These are phyloP conservation scores for Mentha longifolia DNA, from an alignment of 257 asterid genomes.

Conservation along the genomic window DNA sequence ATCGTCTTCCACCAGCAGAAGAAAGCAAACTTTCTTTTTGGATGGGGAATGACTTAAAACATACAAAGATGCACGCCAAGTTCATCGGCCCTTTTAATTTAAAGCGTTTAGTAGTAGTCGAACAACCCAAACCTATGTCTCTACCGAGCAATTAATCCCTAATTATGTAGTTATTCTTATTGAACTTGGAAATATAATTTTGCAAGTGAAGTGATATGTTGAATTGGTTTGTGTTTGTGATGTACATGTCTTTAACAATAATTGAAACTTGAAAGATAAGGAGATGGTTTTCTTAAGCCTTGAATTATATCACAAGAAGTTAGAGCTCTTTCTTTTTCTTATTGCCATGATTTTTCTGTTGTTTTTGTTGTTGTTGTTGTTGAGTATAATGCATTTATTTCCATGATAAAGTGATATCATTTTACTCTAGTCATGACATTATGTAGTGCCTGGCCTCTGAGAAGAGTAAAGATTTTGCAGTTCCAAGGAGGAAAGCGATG, in stretches of 20 bases:
- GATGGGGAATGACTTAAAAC: neutral
- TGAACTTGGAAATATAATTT: neutral
- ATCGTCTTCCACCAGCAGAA: neutral
- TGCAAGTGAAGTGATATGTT: neutral
- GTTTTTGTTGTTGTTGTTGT: no score
- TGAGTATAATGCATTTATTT: neutral
- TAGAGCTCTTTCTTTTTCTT: neutral
- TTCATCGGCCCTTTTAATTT: neutral
- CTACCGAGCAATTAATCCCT: neutral
- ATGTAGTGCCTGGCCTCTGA: slow-evolving; percentile 48
- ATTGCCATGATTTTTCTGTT: no score
- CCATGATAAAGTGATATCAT: slow-evolving; percentile 5
- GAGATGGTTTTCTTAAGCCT: neutral
- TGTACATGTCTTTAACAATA: neutral
- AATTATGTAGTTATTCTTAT: neutral
- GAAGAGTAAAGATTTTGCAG: slow-evolving; percentile 89
- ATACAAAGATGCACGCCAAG: no score
- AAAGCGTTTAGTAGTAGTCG: no score
- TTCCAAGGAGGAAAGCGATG: slow-evolving; percentile 79
- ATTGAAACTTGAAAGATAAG: neutral
- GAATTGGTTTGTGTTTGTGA: neutral
- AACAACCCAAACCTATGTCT: no score
- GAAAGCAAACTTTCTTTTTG: neutral
- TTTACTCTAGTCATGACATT: slow-evolving; percentile 12
- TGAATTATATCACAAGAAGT: slow-evolving; percentile 4